Base-by-base conservation (phyloP, 1,139 yeast genomes). In the Wickerhamomyces sp. region DNA sequence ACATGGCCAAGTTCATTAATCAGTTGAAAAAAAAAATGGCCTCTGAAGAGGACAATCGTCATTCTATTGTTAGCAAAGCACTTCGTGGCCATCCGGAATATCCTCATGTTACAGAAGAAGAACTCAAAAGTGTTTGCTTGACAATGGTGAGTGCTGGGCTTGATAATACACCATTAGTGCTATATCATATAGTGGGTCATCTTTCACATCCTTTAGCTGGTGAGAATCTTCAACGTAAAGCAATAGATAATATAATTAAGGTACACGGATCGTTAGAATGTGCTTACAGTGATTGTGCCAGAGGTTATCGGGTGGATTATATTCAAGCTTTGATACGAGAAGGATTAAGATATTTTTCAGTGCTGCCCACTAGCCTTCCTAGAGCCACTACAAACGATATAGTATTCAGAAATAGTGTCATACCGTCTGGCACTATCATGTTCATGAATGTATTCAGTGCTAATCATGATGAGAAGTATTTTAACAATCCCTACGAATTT, bases 101-200 rank as follows among this genome's bases (percentile, higher is more conserved):
- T 31, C 51, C 50, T 24, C 33, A 36, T 14, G 45, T 72, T 24
- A 58, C 61, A 5, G 59, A 56, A 1, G 59, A 60, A 3, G 88
- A 83, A 52, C 58, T 81, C 35, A 70, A 70, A 39, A 77, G 87
- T 35, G 70, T 81, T 7, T 82, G 90, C 54, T 62, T 84, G 34
- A 81, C 92, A 0, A 77, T 83, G 81, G 81, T 84, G 0, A 81
- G 89, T 49, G 92, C 92, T 5, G 94, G 94, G 0, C 61, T 84
- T 26, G 92, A 84, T 54, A 84, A 85, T 44, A 76, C 83, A 1
- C 83, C 90, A 0, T 65, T 82, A 24, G 81, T 76, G 39, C 63
- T 83, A 41, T 73, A 75, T 46, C 78, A 78, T 48, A 67, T 81
- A 13, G 54, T 82, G 45, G 87, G 87, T 1, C 82, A 78, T 36